Evolutionary conservation across 805 yeast species (phyloP).

Genomic region (Yarrowia porcina): DNA sequence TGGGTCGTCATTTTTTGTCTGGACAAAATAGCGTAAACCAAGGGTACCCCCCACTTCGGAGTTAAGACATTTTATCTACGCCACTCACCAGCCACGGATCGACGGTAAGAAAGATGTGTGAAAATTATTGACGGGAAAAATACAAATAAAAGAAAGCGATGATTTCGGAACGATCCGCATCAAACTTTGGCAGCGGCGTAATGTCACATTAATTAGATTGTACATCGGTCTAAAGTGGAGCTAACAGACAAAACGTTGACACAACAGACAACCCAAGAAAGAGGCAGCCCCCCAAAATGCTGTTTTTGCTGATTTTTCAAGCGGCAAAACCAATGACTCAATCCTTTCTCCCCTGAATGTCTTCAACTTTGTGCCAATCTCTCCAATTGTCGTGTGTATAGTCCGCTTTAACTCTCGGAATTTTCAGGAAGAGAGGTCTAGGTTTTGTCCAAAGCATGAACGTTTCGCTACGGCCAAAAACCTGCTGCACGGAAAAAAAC

Average conservation of each 20-base stretch:
- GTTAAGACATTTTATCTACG: background rate
- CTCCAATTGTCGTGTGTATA: background rate
- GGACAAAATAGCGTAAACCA: no score
- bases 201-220: background rate
- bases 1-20: no score
- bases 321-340: no score
- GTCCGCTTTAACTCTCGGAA: background rate
- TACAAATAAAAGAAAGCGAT: background rate
- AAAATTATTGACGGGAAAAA: background rate
- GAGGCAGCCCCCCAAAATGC: no score
- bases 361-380: background rate
- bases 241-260: no score
- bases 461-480: conserved; percentile 8
- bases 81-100: conserved; percentile 10
- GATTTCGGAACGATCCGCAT: background rate
- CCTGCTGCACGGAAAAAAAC: conserved; percentile 8
- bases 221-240: background rate
- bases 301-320: no score
- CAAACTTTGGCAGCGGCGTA: background rate
- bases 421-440: background rate
- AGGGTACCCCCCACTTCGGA: background rate
- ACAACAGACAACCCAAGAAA: no score
- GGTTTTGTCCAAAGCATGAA: background rate
- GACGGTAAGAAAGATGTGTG: background rate
- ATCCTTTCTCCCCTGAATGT: background rate